Evolutionary conservation across 768 basidiomycete genomes (phyloP), one percentile per base, ranked within the genome.

Genomic region (Termitomyces eurrhizus): DNA sequence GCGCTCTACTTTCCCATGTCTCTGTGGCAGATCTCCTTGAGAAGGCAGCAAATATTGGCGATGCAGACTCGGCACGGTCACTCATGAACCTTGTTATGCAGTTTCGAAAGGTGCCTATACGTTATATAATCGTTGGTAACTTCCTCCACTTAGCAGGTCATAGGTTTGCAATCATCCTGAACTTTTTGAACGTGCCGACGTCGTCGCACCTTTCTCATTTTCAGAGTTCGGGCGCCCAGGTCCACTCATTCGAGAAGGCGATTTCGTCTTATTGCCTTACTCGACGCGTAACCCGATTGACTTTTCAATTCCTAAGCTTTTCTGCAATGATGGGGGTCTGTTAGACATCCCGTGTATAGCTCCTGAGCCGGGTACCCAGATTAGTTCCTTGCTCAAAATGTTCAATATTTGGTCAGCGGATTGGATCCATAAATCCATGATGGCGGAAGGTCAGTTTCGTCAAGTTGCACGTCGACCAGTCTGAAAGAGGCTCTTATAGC

Each of bases 1-100:
- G 88, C 59, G 93, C 88, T 18, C 77, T 99, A 50, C 82, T 95
- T 18, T 89, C 93, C 49, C 95, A 96, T 68, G 93, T 98, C 42
- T 98, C 96, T 51, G 89, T 99, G 56, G 86, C 93, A 16, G 97
- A 98, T 70, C 84, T 99, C 39, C 79, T 99, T 52, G 90, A 90
- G 66, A 95, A 97, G 72, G 95, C 97, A 11, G 88, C 92, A 4
- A 92, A 92, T 65, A 86, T 93, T 61, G 91, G 93, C 16, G 93
- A 96, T 67, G 91, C 86, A 7, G 92, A 95, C 65, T 93, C 92
- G 35, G 93, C 95, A 55, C 88, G 93, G 56, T 93, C 94, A 7
- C 78, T 99, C 62, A 98, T 98, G 96, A 99, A 98, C 74, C 83
- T 99, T 62, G 97, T 99, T 63, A 99, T 99, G 97, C 97, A 99